Conservation (phyloP, 1,284 basidiomycete species). For the Trichosporon ovoides region DNA sequence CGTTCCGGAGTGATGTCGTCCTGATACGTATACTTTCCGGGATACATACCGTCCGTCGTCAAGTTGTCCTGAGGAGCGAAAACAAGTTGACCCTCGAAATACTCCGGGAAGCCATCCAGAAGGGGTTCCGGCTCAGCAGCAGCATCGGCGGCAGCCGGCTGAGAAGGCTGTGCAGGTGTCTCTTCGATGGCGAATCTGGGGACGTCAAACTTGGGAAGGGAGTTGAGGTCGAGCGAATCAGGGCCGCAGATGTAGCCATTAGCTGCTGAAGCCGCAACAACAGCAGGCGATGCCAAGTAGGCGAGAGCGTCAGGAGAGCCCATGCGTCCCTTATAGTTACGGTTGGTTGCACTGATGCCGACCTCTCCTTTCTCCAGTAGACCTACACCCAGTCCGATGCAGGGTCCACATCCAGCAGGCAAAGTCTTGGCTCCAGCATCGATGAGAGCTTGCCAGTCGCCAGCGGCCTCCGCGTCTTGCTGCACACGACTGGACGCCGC, state of each 20-base stretch:
- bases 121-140: slow-evolving; percentile 62
- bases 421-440: slow-evolving; percentile 84
- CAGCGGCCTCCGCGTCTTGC: slow-evolving; percentile 74
- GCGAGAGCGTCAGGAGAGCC: slow-evolving; percentile 90
- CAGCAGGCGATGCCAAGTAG: slow-evolving; percentile 91
- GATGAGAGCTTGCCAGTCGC: slow-evolving; percentile 84
- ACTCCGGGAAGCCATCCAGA: slow-evolving; percentile 71
- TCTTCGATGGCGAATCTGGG: slow-evolving; percentile 50
- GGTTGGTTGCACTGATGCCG: slow-evolving; percentile 95
- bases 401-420: slow-evolving; percentile 94
- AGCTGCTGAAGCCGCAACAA: slow-evolving; percentile 91
- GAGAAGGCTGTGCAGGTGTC: slow-evolving; percentile 14
- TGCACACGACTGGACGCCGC: slow-evolving; percentile 90
- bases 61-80: slow-evolving; percentile 97
- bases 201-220: slow-evolving; percentile 54
- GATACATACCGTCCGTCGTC: slow-evolving; percentile 98
- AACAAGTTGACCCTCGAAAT: slow-evolving; percentile 76
- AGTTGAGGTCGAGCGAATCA: slow-evolving; percentile 58
- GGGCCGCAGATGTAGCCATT: slow-evolving; percentile 89
- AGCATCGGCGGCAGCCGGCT: slow-evolving; percentile 32
- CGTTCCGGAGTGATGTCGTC: slow-evolving; percentile 94
- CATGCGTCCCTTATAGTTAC: slow-evolving; percentile 99
- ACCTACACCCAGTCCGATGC: slow-evolving; percentile 91
- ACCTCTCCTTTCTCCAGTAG: slow-evolving; percentile 89
- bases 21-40: slow-evolving; percentile 99